phyloP scores from a whole-genome alignment of 2,329 filamentous ascomycete genomes.

The Beauveria asiatica region DNA sequence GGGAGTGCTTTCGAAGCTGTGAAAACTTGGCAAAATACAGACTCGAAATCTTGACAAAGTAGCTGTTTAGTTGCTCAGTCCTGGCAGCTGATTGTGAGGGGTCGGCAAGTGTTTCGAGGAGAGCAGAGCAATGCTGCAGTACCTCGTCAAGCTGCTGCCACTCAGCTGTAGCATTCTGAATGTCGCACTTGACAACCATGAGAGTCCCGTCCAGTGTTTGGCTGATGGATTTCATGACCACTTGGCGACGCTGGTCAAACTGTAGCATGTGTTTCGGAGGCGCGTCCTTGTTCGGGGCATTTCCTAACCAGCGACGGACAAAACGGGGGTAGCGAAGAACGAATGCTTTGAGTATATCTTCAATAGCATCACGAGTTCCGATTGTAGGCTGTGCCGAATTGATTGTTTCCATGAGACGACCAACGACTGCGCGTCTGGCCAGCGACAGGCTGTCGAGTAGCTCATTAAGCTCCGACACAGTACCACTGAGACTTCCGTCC shows the following conservation, averaged over 20 bases:
- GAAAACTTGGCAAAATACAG: slow-evolving; percentile 60
- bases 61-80: slow-evolving; percentile 30
- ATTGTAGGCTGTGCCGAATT: slow-evolving; percentile 14
- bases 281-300: slow-evolving; percentile 41
- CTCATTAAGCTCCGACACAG: slow-evolving; percentile 51
- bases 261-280: slow-evolving; percentile 49
- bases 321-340: slow-evolving; percentile 53
- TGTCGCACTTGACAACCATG: slow-evolving; percentile 44
- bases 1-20: slow-evolving; percentile 36
- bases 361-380: slow-evolving; percentile 17
- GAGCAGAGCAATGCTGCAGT: slow-evolving; percentile 45
- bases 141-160: slow-evolving; percentile 51
- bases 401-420: slow-evolving; percentile 31
- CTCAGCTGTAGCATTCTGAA: slow-evolving; percentile 36
- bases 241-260: slow-evolving; percentile 51
- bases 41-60: slow-evolving; percentile 60
- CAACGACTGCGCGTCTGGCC: slow-evolving; percentile 46
- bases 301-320: slow-evolving; percentile 53
- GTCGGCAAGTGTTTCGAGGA: slow-evolving; percentile 46
- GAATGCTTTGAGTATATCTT: slow-evolving; percentile 43
- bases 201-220: slow-evolving; percentile 53
- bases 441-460: slow-evolving; percentile 48
- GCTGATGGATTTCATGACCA: slow-evolving; percentile 42
- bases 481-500: slow-evolving; percentile 52
- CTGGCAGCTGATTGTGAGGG: slow-evolving; percentile 21